Conservation (phyloP, 2,329 filamentous ascomycete species). For the Monosporascus sp. region DNA sequence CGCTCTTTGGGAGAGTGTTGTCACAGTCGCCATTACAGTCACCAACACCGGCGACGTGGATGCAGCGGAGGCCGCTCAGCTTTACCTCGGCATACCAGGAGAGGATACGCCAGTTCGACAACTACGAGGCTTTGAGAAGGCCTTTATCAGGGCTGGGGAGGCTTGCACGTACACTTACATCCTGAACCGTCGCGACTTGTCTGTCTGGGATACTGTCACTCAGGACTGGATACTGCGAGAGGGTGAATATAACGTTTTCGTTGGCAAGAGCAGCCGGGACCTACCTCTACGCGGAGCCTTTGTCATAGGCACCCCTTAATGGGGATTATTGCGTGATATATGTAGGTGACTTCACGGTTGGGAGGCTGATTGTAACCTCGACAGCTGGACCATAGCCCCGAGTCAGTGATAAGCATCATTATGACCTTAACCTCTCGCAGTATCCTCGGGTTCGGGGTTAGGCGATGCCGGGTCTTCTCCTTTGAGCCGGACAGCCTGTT, state of each 20-base stretch:
- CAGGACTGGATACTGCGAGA: slow-evolving; percentile 57
- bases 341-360: too few species aligned
- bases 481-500: too few species aligned
- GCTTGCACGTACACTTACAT: slow-evolving; percentile 45
- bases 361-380: too few species aligned
- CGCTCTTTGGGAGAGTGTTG: slow-evolving; percentile 41
- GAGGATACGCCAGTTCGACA: slow-evolving; percentile 36
- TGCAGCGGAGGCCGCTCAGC: slow-evolving; percentile 63
- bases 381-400: too few species aligned
- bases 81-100: slow-evolving; percentile 44
- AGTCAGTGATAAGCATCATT: too few species aligned
- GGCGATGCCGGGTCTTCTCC: too few species aligned
- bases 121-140: slow-evolving; percentile 58
- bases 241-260: slow-evolving; percentile 36
- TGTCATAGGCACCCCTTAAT: too few species aligned
- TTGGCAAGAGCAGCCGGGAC: slow-evolving; percentile 43
- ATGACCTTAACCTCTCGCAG: too few species aligned
- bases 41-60: slow-evolving; percentile 58
- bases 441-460: too few species aligned
- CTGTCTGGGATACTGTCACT: slow-evolving; percentile 54
- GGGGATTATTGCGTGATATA: too few species aligned
- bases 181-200: slow-evolving; percentile 56
- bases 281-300: slow-evolving; percentile 11
- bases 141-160: slow-evolving; percentile 43
- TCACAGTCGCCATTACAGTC: slow-evolving; percentile 52